Conservation (phyloP, 164 flowering plant genomes). For the Vitis labrusca region DNA sequence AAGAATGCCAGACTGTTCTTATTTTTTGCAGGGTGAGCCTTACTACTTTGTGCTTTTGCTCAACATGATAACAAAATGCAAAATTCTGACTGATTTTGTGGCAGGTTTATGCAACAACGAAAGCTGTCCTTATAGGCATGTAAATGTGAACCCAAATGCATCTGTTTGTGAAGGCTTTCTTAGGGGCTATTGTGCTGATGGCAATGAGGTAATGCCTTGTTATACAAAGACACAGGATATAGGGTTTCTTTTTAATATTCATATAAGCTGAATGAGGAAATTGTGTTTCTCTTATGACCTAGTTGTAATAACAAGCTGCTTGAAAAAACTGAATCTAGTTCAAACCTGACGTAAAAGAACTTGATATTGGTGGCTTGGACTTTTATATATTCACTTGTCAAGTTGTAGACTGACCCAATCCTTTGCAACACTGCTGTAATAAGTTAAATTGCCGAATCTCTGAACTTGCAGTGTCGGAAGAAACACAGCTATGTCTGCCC, state of each 20-base stretch:
- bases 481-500: slow-evolving; percentile 94
- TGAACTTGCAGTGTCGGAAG: slow-evolving; percentile 79
- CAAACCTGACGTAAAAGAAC: too few relatives aligned
- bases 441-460: slow-evolving; percentile 22
- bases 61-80: background rate
- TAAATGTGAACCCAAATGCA: slow-evolving; percentile 81
- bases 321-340: too few relatives aligned
- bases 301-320: too few relatives aligned
- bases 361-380: too few relatives aligned
- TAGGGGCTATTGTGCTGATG: slow-evolving; percentile 93
- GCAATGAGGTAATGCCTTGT: slow-evolving; percentile 76
- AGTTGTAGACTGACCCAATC: too few relatives aligned
- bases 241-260: background rate
- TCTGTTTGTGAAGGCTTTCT: slow-evolving; percentile 87
- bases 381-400: too few relatives aligned
- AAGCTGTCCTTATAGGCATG: slow-evolving; percentile 90
- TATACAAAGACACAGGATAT: background rate
- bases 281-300: too few relatives aligned
- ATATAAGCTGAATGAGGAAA: background rate
- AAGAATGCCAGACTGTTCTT: slow-evolving; percentile 97
- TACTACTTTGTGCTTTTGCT: slow-evolving; percentile 3
- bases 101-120: slow-evolving; percentile 87
- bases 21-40: slow-evolving; percentile 72
- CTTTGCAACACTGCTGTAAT: background rate
- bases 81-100: slow-evolving; percentile 14